Base-by-base conservation (phyloP, 1,284 basidiomycete species). In the Pseudozyma flocculosa region DNA sequence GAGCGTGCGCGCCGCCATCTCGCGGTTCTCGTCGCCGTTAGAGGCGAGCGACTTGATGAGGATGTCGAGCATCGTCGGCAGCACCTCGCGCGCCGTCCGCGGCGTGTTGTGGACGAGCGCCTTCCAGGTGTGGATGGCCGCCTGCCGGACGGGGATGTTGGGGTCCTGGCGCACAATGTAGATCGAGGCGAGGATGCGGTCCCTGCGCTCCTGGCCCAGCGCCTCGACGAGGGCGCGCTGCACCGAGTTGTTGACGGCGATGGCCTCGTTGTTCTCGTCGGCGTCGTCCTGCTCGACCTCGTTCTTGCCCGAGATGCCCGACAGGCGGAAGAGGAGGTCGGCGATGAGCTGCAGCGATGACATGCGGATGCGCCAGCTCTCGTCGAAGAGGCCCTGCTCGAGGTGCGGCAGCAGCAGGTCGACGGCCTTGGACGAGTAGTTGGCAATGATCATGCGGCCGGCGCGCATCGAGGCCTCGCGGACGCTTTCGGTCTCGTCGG, bases 61-160 rank as follows among this genome's bases (percentile, higher is more conserved):
- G 51, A 76, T 63, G 50, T 78, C 73, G 51, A 78, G 68, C 73
- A 78, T 76, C 26, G 90, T 86, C 1, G 90, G 87, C 43, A 98
- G 82, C 56, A 98, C 89, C 78, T 98, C 95, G 62, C 93, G 87
- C n/a, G 95, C 92, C 84, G 80, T 76, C 18, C 70, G 62, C 2
- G 73, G 80, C 59, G 80, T 79, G 78, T 82, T 98, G 79, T 91
- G 86, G 23, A 99, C 93, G 61, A 98, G 83, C 1, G 90, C 93
- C 80, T 98, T 98, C 95, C 95, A 99, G 64, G 97, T 96, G 64
- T 94, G 92, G 50, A 94, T 86, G 0, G 94, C 91, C 3, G 91
- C 86, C 79, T 92, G 89, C 42, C 95, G 86, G 36, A 98, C 93
- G 40, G 87, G 85, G 44, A 86, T 87, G 69, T 96, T 90, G 23